These are phyloP conservation scores for Colletotrichum ledebouriae DNA, from an alignment of 2,329 filamentous ascomycete genomes.

Conservation along the genomic window DNA sequence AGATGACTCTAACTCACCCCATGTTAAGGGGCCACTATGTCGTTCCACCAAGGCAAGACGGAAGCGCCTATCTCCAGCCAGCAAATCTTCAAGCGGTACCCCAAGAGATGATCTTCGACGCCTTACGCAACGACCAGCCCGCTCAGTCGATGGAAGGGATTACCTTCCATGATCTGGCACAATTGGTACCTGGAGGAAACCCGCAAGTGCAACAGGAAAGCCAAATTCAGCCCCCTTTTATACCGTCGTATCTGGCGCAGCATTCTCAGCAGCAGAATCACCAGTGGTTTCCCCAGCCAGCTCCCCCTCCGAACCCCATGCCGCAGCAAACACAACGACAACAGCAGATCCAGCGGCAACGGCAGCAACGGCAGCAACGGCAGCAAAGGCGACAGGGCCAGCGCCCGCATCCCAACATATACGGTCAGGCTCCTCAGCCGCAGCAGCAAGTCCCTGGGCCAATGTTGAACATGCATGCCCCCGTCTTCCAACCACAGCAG, in stretches of 20 bases:
- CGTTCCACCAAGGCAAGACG: neutral
- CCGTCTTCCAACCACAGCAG: no score
- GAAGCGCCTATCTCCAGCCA: neutral
- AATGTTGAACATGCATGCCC: no score
- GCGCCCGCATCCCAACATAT: no score
- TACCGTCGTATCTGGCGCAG: no score
- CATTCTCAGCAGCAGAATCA: no score
- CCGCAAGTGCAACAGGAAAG: no score
- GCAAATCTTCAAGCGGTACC: neutral
- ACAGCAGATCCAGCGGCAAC: constrained; percentile 3
- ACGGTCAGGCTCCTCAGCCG: no score
- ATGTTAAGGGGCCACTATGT: neutral
- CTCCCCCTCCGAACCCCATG: neutral
- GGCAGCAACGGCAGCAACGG: neutral
- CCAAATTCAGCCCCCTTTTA: no score
- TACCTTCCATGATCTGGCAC: neutral
- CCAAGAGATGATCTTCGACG: constrained; percentile 10
- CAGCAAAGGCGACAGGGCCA: no score
- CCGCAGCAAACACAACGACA: neutral
- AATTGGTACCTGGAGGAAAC: no score
- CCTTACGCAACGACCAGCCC: constrained; percentile 4
- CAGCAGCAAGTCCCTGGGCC: no score
- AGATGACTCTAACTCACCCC: constrained; percentile 1
- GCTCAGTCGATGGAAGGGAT: neutral
- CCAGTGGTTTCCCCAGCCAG: no score